A percentile compares a stretch with the other conserved stretches of the same genome.
Conservation (phyloP, 2,329 filamentous ascomycete species). For the Neospermospora avenae region DNA sequence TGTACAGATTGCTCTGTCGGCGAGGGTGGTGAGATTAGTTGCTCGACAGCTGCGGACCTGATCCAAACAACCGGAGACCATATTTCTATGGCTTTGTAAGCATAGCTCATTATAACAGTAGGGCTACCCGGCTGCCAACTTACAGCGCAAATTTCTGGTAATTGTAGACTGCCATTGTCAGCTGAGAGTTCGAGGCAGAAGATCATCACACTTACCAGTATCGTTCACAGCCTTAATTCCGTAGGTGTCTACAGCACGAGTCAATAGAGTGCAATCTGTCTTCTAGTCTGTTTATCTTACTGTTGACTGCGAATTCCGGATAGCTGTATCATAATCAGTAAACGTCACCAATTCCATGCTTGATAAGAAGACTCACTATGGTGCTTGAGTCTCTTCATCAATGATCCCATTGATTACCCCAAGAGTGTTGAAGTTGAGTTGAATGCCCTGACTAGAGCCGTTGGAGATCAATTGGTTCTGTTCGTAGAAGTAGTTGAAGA, state of each 20-base stretch:
- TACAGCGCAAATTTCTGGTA: constrained; percentile 50
- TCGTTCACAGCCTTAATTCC: constrained; percentile 30
- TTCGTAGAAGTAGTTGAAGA: constrained; percentile 53
- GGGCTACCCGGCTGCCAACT: neutral
- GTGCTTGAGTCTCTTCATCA: constrained; percentile 56
- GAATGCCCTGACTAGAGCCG: constrained; percentile 47
- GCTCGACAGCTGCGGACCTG: constrained; percentile 47
- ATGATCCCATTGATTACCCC: constrained; percentile 68
- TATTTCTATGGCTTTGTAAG: constrained; percentile 30
- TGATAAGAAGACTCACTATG: constrained; percentile 15
- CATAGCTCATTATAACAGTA: neutral
- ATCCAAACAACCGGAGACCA: constrained; percentile 37
- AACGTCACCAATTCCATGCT: neutral
- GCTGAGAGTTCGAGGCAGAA: neutral
- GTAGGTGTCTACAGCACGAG: constrained; percentile 39
- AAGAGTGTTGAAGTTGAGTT: constrained; percentile 57
- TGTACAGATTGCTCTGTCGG: constrained; percentile 41
- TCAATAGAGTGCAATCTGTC: neutral
- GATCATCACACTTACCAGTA: constrained; percentile 13
- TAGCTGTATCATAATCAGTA: too few relatives aligned
- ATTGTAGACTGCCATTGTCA: constrained; percentile 43
- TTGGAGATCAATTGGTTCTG: constrained; percentile 57
- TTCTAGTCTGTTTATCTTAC: neutral
- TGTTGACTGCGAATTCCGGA: constrained; percentile 44
- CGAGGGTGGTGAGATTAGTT: constrained; percentile 43